These are phyloP conservation scores for Chlorella sp. DNA, from an alignment of 139 green algal genomes.

Conservation along the genomic window DNA sequence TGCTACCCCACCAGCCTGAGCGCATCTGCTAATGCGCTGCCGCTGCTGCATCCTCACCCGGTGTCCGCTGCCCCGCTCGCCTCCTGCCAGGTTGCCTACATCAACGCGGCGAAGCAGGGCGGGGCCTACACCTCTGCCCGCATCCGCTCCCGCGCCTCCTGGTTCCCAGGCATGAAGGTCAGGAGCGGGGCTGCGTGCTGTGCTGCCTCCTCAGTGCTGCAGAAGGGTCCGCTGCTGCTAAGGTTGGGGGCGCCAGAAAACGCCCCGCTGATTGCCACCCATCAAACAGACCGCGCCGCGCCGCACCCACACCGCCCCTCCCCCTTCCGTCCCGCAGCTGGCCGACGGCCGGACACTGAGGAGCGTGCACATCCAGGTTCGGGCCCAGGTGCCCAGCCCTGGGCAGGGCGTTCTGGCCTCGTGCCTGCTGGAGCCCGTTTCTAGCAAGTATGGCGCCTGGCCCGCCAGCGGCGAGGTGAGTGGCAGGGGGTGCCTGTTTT, in stretches of 20 bases:
- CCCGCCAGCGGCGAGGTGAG: not conserved
- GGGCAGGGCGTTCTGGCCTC: not conserved
- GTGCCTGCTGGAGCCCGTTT: not conserved
- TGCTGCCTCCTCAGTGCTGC: too few relatives aligned
- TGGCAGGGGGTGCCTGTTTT: too few relatives aligned
- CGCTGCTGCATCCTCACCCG: too few relatives aligned
- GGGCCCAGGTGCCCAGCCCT: not conserved
- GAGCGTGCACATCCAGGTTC: slow-evolving; percentile 6
- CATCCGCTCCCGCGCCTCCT: not conserved
- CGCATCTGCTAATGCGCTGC: too few relatives aligned
- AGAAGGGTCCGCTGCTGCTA: too few relatives aligned
- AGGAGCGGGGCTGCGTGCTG: not conserved
- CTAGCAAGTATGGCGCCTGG: not conserved
- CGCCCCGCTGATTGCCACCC: too few relatives aligned
- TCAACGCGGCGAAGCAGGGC: not conserved
- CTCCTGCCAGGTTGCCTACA: too few relatives aligned
- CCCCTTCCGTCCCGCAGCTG: not conserved
- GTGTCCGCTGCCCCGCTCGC: too few relatives aligned
- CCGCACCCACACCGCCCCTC: not conserved
- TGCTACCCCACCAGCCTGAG: too few relatives aligned
- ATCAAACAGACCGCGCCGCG: too few relatives aligned
- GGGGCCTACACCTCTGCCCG: not conserved
- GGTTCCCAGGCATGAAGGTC: not conserved
- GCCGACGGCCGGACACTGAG: not conserved
- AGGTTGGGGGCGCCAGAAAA: too few relatives aligned